Conservation (phyloP, 1,284 basidiomycete species). For the Sanguinoderma infundibulare region DNA sequence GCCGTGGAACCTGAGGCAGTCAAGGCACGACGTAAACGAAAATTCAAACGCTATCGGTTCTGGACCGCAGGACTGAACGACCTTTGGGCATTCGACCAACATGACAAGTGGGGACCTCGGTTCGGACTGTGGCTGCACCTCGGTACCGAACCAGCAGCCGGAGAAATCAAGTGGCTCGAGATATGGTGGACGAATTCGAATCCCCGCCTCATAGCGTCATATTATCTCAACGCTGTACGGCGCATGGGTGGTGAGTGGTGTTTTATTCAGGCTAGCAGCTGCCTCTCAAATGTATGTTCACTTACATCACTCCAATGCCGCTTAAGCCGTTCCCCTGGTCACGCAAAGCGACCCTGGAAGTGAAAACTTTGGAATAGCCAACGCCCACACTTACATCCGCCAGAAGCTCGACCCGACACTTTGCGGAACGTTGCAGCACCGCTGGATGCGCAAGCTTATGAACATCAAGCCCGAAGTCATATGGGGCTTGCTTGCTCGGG, state of each 20-base stretch:
- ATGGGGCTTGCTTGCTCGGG: slow-evolving; percentile 36
- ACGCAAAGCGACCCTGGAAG: slow-evolving; percentile 44
- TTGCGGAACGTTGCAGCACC: slow-evolving; percentile 39
- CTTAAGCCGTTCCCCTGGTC: slow-evolving; percentile 34
- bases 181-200: slow-evolving; percentile 49
- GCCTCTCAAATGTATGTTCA: background rate
- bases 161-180: slow-evolving; percentile 39
- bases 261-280: background rate
- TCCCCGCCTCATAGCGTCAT: slow-evolving; percentile 38
- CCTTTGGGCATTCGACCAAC: slow-evolving; percentile 42
- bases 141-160: slow-evolving; percentile 39
- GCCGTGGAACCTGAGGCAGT: no score
- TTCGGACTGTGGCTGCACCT: slow-evolving; percentile 43
- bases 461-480: slow-evolving; percentile 43
- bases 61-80: slow-evolving; percentile 45
- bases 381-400: slow-evolving; percentile 39
- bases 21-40: no score
- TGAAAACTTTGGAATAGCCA: slow-evolving; percentile 44
- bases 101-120: slow-evolving; percentile 43
- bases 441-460: slow-evolving; percentile 34
- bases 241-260: slow-evolving; percentile 17
- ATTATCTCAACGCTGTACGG: slow-evolving; percentile 36
- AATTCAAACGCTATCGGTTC: slow-evolving; percentile 34
- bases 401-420: slow-evolving; percentile 40
- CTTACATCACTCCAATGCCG: background rate